Evolutionary conservation across 768 basidiomycete genomes (phyloP).

Genomic region (Tulasnella sp.): DNA sequence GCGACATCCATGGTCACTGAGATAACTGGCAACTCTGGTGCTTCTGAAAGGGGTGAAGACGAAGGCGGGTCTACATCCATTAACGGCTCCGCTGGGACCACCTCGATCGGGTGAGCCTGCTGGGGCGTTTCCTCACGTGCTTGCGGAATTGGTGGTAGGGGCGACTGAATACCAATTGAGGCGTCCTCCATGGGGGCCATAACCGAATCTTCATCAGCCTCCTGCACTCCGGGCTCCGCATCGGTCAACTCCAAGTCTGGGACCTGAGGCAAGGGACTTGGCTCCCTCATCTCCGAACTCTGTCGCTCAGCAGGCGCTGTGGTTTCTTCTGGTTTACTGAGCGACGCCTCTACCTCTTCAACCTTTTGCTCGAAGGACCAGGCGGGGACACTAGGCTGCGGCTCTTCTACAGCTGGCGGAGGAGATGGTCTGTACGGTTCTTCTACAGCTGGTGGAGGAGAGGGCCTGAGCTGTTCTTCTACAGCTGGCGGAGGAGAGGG

Average conservation of each 20-base stretch:
- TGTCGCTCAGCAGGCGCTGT: neutral
- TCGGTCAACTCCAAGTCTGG: neutral
- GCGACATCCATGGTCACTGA: neutral
- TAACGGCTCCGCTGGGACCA: neutral
- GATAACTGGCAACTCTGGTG: neutral
- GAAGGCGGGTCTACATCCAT: neutral
- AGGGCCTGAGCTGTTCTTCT: too few species aligned
- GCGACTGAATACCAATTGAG: neutral
- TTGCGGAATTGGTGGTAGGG: neutral
- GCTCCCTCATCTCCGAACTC: neutral
- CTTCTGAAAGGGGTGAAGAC: neutral
- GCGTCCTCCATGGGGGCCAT: neutral
- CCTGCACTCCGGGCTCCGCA: neutral
- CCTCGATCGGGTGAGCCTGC: neutral
- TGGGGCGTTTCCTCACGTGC: neutral
- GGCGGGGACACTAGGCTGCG: neutral
- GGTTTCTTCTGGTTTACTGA: neutral
- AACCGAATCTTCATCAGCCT: neutral
- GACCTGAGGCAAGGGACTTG: neutral
- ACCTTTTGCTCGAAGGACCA: neutral
- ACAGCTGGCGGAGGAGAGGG: neutral
- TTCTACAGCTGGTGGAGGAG: neutral
- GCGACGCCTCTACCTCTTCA: neutral
- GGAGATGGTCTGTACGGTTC: too few species aligned
- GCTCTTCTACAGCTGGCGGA: neutral